A percentile compares a stretch with the other conserved stretches of the same genome.
These are phyloP conservation scores for Skeletonema costatum DNA, from an alignment of 108 stramenopile species.

Conservation along the genomic window DNA sequence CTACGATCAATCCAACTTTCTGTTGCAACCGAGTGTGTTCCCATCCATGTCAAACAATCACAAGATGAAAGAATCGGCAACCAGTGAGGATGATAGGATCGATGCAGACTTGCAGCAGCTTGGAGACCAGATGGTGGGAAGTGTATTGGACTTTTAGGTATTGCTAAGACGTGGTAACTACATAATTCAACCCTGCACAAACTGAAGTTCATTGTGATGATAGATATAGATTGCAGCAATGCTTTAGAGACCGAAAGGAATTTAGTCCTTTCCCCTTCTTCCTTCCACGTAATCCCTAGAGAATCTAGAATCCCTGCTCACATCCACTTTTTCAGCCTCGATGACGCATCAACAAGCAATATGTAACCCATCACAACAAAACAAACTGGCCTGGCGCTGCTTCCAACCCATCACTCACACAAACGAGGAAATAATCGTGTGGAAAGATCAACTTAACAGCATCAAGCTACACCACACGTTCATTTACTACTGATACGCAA, in stretches of 20 bases:
- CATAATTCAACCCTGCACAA: neutral
- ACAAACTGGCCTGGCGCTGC: too few species aligned
- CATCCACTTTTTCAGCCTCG: too few species aligned
- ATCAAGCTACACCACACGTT: neutral
- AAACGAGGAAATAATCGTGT: neutral
- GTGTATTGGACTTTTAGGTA: conserved; percentile 34
- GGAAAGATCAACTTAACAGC: neutral
- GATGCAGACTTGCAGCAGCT: conserved; percentile 76
- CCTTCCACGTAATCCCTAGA: too few species aligned
- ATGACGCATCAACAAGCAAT: neutral
- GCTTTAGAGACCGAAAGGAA: too few species aligned
- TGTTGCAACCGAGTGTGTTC: neutral
- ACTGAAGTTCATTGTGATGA: too few species aligned
- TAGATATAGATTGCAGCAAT: too few species aligned
- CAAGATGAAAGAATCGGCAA: neutral
- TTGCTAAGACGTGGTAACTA: neutral
- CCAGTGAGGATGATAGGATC: conserved; percentile 49
- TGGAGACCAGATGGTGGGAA: conserved; percentile 56
- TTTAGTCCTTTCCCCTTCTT: too few species aligned
- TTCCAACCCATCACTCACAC: neutral
- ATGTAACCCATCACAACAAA: too few species aligned
- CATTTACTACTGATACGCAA: neutral
- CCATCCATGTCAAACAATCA: neutral
- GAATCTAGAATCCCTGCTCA: too few species aligned
- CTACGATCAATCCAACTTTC: neutral